phyloP scores from a whole-genome alignment of 2,329 filamentous ascomycete genomes.

The Curvularia verruculosa region DNA sequence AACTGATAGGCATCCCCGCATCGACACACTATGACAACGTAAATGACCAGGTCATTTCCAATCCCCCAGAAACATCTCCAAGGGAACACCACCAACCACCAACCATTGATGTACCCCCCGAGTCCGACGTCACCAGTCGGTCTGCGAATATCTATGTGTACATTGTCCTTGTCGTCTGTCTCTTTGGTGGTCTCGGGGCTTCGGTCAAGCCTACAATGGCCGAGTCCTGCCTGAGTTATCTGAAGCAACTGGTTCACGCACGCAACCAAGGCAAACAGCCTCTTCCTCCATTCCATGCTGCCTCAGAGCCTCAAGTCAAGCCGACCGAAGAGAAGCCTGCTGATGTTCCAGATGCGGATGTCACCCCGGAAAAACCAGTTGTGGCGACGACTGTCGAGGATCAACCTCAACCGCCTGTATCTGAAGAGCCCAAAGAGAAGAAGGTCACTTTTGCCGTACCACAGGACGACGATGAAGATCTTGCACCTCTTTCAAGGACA shows the following conservation, averaged over 20 bases:
- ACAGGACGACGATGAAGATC: slow-evolving; percentile 41
- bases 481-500: slow-evolving; percentile 42
- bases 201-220: slow-evolving; percentile 20
- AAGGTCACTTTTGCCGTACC: slow-evolving; percentile 44
- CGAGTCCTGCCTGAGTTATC: slow-evolving; percentile 24
- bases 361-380: slow-evolving; percentile 6
- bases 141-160: slow-evolving; percentile 14
- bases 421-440: slow-evolving; percentile 37
- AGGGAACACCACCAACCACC: slow-evolving; percentile 20
- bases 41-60: slow-evolving; percentile 28
- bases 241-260: slow-evolving; percentile 20
- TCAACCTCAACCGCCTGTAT: slow-evolving; percentile 8
- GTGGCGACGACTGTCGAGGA: slow-evolving; percentile 13
- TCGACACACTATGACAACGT: slow-evolving; percentile 31
- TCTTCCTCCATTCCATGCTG: slow-evolving; percentile 14
- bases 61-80: slow-evolving; percentile 29
- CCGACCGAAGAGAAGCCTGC: slow-evolving; percentile 9
- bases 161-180: slow-evolving; percentile 17
- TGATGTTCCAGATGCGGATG: slow-evolving; percentile 5
- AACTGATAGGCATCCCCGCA: slow-evolving; percentile 33
- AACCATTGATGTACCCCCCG: slow-evolving; percentile 30
- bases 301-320: slow-evolving; percentile 10
- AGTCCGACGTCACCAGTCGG: slow-evolving; percentile 20
- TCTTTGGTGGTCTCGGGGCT: slow-evolving; percentile 21
- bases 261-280: slow-evolving; percentile 14